Conservation (phyloP, 1,139 yeast species). For the Debaryomyces nepalensis region DNA sequence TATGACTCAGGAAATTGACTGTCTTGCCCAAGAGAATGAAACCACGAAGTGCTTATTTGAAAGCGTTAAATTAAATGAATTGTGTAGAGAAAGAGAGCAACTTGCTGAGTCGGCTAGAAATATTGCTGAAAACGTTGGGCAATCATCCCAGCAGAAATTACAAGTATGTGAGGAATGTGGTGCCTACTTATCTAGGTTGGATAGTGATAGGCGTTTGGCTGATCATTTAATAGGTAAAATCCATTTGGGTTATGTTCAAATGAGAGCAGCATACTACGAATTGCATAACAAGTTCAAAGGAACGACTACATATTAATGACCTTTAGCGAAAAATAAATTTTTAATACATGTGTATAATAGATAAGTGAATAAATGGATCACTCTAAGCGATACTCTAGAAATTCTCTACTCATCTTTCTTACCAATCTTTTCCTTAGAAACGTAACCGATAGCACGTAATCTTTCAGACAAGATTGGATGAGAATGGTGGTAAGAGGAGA, state of each 20-base stretch:
- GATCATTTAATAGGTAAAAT: slow-evolving; percentile 91
- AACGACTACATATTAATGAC: slow-evolving; percentile 5
- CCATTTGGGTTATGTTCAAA: slow-evolving; percentile 78
- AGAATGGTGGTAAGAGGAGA: slow-evolving; percentile 84
- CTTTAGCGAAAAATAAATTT: background rate
- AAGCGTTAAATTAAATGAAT: slow-evolving; percentile 47
- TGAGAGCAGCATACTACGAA: slow-evolving; percentile 67
- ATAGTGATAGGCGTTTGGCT: slow-evolving; percentile 86
- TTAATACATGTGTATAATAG: slow-evolving; percentile 9
- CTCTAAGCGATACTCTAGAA: background rate
- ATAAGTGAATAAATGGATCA: background rate
- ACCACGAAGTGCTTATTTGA: slow-evolving; percentile 56
- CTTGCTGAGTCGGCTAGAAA: slow-evolving; percentile 59
- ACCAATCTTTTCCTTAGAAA: slow-evolving; percentile 50
- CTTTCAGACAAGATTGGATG: slow-evolving; percentile 94
- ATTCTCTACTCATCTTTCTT: slow-evolving; percentile 18
- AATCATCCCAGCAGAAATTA: slow-evolving; percentile 84
- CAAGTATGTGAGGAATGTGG: slow-evolving; percentile 95
- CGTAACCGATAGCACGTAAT: slow-evolving; percentile 67
- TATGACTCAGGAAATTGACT: slow-evolving; percentile 70
- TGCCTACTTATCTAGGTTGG: slow-evolving; percentile 83
- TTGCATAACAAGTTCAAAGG: slow-evolving; percentile 32
- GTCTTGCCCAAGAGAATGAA: slow-evolving; percentile 56
- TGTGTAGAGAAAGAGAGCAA: slow-evolving; percentile 51
- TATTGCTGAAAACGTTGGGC: slow-evolving; percentile 77